Base-by-base conservation (phyloP, 2,329 filamentous ascomycete genomes). In the Ramularia endophylla region DNA sequence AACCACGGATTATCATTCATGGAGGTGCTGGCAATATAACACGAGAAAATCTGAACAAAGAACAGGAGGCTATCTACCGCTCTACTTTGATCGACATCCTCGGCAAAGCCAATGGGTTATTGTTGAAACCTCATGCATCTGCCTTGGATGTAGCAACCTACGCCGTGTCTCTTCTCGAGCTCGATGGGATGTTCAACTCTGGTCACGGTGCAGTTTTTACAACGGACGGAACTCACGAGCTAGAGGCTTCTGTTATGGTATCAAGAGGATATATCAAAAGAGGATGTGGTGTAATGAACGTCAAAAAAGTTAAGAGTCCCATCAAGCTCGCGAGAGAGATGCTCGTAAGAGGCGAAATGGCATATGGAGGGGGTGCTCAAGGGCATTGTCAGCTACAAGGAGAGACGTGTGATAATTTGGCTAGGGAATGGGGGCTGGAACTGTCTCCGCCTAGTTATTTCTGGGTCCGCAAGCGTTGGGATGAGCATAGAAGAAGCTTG, bases 181-280 rank as follows among this genome's bases (percentile, higher is more conserved):
- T 94, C 57, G 78, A 88, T 57, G 74, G 82, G 2, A 75, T 94
- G 4, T 94, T 92, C 74, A 95, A 95, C 67, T 80, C 81, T 43
- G 87, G 81, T 6, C 81, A 80, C 55, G 89, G 89, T 39, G 85
- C 87, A 37, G 87, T 94, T 15, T 95, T 94, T 64, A 94, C 87
- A 0, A 78, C 81, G 37, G 81, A 83, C 51, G 89, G 88, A 13
- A 75, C 81, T 48, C 88, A 89, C 61, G 85, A 95, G 67, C 80
- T 94, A 47, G 88, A 95, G 65, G 85, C 86, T 1, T 85, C 80
- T 7, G 77, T 94, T 38, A 94, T 94, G 87, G 84, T 94, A 0
- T 85, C 83, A 2, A 73, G 73, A 19, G 83, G 82, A 0, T 70
- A 72, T 42, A 74, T 78, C 29, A 95, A 94, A 69, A 77, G 86